These are phyloP conservation scores for Fremontodendron californicum DNA, from an alignment of 345 rosid genomes.

Conservation along the genomic window DNA sequence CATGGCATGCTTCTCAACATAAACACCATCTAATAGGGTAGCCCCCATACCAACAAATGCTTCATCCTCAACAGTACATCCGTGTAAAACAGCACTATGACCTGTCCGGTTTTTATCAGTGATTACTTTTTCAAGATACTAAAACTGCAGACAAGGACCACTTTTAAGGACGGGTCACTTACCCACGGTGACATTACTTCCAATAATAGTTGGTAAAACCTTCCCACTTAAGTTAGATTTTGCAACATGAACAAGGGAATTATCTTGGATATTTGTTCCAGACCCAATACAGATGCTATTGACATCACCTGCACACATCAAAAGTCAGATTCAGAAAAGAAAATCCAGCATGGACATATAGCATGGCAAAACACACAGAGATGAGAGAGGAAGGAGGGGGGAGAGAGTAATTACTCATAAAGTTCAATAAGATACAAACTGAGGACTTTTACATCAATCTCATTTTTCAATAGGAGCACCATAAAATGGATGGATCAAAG, in stretches of 20 bases:
- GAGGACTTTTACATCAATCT: not conserved
- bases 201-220: slow-evolving; percentile 71
- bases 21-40: slow-evolving; percentile 75
- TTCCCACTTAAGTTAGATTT: slow-evolving; percentile 76
- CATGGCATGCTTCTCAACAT: slow-evolving; percentile 86
- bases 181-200: slow-evolving; percentile 82
- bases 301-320: slow-evolving; percentile 54
- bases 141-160: not conserved
- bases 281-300: slow-evolving; percentile 66
- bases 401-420: not conserved
- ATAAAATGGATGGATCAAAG: not conserved
- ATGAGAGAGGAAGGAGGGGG: not conserved
- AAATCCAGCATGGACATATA: not conserved
- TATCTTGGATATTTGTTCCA: slow-evolving; percentile 81
- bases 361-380: not conserved
- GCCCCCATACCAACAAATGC: slow-evolving; percentile 85
- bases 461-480: not conserved
- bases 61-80: slow-evolving; percentile 85
- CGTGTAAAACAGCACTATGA: slow-evolving; percentile 83
- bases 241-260: slow-evolving; percentile 79
- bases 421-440: not conserved
- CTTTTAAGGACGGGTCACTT: slow-evolving; percentile 12
- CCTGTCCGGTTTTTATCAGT: slow-evolving; percentile 39
- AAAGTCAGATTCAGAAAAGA: slow-evolving; percentile 10
- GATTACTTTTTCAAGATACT: slow-evolving; percentile 12